phyloP scores from a whole-genome alignment of 2,329 filamentous ascomycete species.

The Sclerotinia borealis region DNA sequence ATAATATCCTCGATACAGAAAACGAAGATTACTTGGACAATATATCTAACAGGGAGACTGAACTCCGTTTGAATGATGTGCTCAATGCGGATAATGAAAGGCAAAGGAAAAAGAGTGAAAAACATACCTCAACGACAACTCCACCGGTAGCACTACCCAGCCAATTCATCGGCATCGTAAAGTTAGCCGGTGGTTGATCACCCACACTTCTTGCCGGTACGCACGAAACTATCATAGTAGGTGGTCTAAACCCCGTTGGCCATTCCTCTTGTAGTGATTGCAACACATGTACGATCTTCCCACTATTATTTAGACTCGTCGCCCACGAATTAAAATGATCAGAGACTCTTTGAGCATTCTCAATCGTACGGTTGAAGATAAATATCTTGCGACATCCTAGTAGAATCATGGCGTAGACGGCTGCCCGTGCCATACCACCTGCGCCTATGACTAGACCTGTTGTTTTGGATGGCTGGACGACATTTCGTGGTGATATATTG shows the following conservation, averaged over 20 bases:
- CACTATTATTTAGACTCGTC: slow-evolving; percentile 26
- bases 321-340: slow-evolving; percentile 57
- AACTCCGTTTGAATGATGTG: background rate
- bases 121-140: slow-evolving; percentile 57
- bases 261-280: slow-evolving; percentile 53
- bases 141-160: slow-evolving; percentile 67
- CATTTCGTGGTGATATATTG: slow-evolving; percentile 67
- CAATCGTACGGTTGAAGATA: slow-evolving; percentile 63
- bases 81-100: background rate
- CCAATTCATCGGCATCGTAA: slow-evolving; percentile 64
- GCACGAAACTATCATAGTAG: slow-evolving; percentile 70
- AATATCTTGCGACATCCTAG: slow-evolving; percentile 71
- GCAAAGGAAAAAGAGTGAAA: background rate
- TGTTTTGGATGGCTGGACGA: slow-evolving; percentile 43
- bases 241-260: slow-evolving; percentile 56
- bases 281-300: slow-evolving; percentile 42
- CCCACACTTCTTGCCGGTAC: slow-evolving; percentile 66
- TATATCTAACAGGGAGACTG: background rate
- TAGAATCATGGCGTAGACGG: slow-evolving; percentile 72
- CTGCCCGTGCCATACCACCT: slow-evolving; percentile 71
- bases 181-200: slow-evolving; percentile 59
- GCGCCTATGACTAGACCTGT: slow-evolving; percentile 56
- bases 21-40: background rate
- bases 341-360: slow-evolving; percentile 59
- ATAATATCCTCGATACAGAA: background rate